These are phyloP conservation scores for Lactarius tabidus DNA, from an alignment of 768 basidiomycete species.

Conservation along the genomic window DNA sequence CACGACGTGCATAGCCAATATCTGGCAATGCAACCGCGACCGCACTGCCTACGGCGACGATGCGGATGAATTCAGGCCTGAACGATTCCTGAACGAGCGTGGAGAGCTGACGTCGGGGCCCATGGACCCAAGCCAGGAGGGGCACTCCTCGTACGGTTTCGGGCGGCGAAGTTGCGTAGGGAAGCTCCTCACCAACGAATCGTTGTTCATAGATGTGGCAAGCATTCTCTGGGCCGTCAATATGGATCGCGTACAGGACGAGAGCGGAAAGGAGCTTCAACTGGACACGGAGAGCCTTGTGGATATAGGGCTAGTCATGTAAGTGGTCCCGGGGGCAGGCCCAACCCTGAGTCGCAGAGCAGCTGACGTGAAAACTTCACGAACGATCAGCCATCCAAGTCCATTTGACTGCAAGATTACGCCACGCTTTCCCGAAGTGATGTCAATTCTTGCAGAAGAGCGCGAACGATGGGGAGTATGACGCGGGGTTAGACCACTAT, in stretches of 20 bases:
- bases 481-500: not conserved
- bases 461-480: not conserved
- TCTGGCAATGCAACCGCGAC: constrained; percentile 13
- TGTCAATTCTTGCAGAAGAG: constrained; percentile 6
- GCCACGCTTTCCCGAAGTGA: constrained; percentile 21
- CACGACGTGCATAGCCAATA: constrained; percentile 32
- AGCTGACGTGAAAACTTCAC: not conserved
- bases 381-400: constrained; percentile 10
- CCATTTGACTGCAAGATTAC: constrained; percentile 24
- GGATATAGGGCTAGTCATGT: constrained; percentile 14
- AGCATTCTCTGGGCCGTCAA: constrained; percentile 24
- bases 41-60: constrained; percentile 16
- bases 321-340: not conserved
- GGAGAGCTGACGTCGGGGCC: not conserved
- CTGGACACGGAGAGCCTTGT: constrained; percentile 1
- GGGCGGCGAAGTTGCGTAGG: constrained; percentile 26
- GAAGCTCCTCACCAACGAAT: constrained; percentile 16
- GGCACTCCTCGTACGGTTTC: constrained; percentile 21
- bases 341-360: not conserved
- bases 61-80: constrained; percentile 24
- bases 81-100: constrained; percentile 15
- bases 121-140: constrained; percentile 2
- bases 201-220: constrained; percentile 26
- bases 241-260: constrained; percentile 14
- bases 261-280: constrained; percentile 2